Percentiles rank a stretch among this genome's conserved stretches.
phyloP scores from a whole-genome alignment of 768 basidiomycete species.

The Leucogyrophana mollusca region DNA sequence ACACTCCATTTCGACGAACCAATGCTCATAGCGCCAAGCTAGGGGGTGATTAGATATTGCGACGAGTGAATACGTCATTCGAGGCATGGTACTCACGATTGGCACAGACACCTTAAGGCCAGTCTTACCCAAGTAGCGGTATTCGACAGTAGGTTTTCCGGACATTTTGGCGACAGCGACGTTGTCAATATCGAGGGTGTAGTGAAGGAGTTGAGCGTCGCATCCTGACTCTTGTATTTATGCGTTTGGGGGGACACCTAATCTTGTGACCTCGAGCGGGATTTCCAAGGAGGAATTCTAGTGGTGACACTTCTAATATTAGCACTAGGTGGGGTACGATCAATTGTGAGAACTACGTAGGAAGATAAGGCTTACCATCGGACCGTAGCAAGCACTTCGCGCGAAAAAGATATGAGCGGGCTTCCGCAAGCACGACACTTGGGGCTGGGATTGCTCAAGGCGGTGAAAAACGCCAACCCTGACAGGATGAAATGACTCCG shows the following conservation, averaged over 20 bases:
- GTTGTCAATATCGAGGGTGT: too few relatives aligned
- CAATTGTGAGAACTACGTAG: neutral
- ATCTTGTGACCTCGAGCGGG: neutral
- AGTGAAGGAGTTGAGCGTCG: neutral
- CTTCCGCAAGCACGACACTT: neutral
- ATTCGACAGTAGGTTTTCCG: conserved; percentile 19
- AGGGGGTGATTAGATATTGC: neutral
- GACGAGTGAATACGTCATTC: neutral
- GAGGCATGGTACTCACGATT: conserved; percentile 16
- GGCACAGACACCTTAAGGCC: conserved; percentile 34
- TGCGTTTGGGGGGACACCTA: neutral
- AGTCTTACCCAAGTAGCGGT: conserved; percentile 28
- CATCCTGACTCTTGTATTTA: neutral
- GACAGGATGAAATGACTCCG: too few relatives aligned
- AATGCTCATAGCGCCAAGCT: conserved; percentile 28
- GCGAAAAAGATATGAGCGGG: neutral
- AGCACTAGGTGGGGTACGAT: neutral
- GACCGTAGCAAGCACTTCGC: neutral
- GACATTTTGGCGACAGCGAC: conserved; percentile 6
- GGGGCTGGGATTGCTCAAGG: too few relatives aligned
- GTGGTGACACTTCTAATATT: neutral
- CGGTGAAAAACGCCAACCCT: too few relatives aligned
- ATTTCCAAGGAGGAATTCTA: neutral
- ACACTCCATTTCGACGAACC: conserved; percentile 26
- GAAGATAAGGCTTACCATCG: neutral